These are phyloP conservation scores for Primulina eburnea DNA, from an alignment of 257 asterid species.

Conservation along the genomic window DNA sequence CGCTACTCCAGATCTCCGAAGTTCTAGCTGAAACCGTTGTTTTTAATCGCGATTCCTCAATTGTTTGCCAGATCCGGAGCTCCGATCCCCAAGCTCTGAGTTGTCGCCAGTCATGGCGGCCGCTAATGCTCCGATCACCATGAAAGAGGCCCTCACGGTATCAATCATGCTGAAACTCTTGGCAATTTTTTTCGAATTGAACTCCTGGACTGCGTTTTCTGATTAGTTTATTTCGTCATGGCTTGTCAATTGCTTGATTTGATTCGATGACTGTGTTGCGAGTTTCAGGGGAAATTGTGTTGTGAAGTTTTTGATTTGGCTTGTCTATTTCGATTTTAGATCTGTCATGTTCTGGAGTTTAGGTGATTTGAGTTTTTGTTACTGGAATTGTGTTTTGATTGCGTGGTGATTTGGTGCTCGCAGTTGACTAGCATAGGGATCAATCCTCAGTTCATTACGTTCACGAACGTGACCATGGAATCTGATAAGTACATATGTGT, in stretches of 20 bases:
- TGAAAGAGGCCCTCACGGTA: slow-evolving; percentile 98
- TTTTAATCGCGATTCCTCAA: slow-evolving; percentile 24
- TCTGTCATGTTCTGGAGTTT: slow-evolving; percentile 31
- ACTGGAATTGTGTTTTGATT: slow-evolving; percentile 36
- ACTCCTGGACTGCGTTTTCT: slow-evolving; percentile 16
- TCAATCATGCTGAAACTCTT: slow-evolving; percentile 6
- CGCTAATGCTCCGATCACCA: slow-evolving; percentile 97
- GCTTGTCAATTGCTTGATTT: slow-evolving; percentile 26
- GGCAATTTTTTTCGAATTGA: slow-evolving; percentile 17
- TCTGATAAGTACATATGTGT: slow-evolving; percentile 96
- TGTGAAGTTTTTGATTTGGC: slow-evolving; percentile 21
- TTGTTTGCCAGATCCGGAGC: slow-evolving; percentile 56
- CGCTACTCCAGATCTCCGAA: slow-evolving; percentile 44
- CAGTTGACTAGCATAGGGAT: slow-evolving; percentile 95
- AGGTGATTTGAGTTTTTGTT: slow-evolving; percentile 7
- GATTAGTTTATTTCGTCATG: slow-evolving; percentile 12
- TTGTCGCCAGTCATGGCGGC: slow-evolving; percentile 82
- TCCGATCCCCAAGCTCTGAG: slow-evolving; percentile 42
- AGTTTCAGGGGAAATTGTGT: slow-evolving; percentile 12
- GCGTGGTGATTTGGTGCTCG: slow-evolving; percentile 42
- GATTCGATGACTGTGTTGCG: slow-evolving; percentile 20
- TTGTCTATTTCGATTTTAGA: slow-evolving; percentile 35
- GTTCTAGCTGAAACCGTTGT: slow-evolving; percentile 26
- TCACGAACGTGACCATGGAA: slow-evolving; percentile 97
- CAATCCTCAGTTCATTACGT: slow-evolving; percentile 88